Percentiles rank a stretch among this genome's conserved stretches.
phyloP scores from a whole-genome alignment of 140 eudicot genomes.

The Anethum foeniculum region DNA sequence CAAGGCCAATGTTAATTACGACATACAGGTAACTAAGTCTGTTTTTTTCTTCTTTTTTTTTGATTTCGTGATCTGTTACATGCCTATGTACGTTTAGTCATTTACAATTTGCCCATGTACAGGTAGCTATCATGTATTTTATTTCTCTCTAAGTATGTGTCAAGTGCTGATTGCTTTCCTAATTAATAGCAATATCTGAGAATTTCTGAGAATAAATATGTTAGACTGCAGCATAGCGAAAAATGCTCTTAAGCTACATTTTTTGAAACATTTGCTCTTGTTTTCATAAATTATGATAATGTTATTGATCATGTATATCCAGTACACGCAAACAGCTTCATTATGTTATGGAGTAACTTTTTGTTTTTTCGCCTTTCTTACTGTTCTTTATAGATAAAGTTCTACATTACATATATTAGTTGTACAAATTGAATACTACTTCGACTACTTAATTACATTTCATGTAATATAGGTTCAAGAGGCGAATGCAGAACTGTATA shows the following conservation, averaged over 20 bases:
- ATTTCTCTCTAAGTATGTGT: not conserved
- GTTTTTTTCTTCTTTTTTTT: not conserved
- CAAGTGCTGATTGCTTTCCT: not conserved
- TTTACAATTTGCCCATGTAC: not conserved
- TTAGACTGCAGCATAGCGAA: too few relatives aligned
- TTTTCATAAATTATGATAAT: too few relatives aligned
- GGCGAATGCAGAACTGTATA: not conserved
- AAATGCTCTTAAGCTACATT: too few relatives aligned
- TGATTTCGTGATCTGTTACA: not conserved
- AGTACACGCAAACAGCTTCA: too few relatives aligned
- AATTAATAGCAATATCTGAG: not conserved
- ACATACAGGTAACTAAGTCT: not conserved
- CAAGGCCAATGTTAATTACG: slow-evolving; percentile 9
- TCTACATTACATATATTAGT: not conserved
- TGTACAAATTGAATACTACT: not conserved
- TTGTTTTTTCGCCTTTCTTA: not conserved
- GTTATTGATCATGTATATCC: not conserved
- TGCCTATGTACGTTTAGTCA: too few relatives aligned
- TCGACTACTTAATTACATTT: not conserved
- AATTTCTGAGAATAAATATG: too few relatives aligned
- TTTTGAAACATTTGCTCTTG: not conserved
- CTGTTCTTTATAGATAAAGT: not conserved
- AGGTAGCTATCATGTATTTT: not conserved
- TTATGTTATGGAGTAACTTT: not conserved
- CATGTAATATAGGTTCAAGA: slow-evolving; percentile 4